Conservation (phyloP, 257 asterid genomes). For the Fraxinus cuspidata region DNA sequence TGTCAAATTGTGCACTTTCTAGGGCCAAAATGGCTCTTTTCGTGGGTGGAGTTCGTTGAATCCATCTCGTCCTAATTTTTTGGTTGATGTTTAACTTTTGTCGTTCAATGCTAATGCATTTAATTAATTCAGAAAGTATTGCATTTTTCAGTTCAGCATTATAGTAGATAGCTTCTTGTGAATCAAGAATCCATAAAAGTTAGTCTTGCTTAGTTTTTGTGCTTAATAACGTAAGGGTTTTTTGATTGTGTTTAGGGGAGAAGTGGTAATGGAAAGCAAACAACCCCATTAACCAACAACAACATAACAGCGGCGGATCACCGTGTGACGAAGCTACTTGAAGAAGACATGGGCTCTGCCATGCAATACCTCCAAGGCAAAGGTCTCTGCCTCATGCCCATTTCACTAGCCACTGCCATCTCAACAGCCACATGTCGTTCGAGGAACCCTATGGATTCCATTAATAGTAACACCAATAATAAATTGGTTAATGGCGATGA, state of each 20-base stretch:
- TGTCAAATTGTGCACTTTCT: no score
- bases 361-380: constrained; percentile 96
- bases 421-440: constrained; percentile 74
- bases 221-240: neutral
- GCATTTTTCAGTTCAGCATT: no score
- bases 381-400: constrained; percentile 94
- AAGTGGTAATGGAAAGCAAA: constrained; percentile 50
- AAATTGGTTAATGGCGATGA: constrained; percentile 32
- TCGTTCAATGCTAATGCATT: no score
- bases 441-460: constrained; percentile 37
- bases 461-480: constrained; percentile 22
- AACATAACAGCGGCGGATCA: constrained; percentile 72
- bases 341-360: constrained; percentile 95
- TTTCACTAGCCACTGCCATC: constrained; percentile 82
- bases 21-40: no score
- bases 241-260: constrained; percentile 37
- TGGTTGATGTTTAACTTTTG: no score
- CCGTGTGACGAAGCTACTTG: constrained; percentile 89
- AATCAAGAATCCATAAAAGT: no score
- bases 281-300: constrained; percentile 53
- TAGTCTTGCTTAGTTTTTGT: neutral
- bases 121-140: no score
- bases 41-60: no score
- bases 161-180: no score
- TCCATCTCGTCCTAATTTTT: no score